Evolutionary conservation across 1,284 basidiomycete genomes (phyloP), one percentile per base, ranked within the genome.

Genomic region (Rhodotorula mucilaginosa): DNA sequence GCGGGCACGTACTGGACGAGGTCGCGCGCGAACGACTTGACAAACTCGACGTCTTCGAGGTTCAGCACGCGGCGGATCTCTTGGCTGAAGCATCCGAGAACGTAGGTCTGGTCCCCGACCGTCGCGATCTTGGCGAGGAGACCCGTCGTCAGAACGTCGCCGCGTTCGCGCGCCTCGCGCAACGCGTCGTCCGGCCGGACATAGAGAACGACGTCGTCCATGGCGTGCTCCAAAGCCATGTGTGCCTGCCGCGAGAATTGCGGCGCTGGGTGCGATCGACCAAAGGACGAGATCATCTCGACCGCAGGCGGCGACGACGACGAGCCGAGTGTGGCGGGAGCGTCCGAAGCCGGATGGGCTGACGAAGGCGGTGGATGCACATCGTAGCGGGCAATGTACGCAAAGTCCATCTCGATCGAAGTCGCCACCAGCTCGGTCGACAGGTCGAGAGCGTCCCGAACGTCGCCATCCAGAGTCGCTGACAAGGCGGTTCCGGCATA

Each of bases 381-480:
- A 52, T 71, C 67, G 49, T 68, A 58, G 21, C 67, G 54, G 54
- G 68, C 39, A 19, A 71, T 47, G 61, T 70, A 75, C 15, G 64
- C 31, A 47, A 71, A 76, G 54, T 76, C 74, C 59, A 76, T 62
- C 31, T 74, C 72, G 66, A 76, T 69, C 1, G 62, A 65, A 26
- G 71, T 70, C 58, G 64, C 69, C 51, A 76, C 60, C 58, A 76
- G 70, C 51, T 72, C 67, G 5, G 72, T 70, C 61, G 74, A 72
- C 12, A 76, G 66, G 59, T 76, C 74, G 65, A 76, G 62, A 8
- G 71, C 60, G 18, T 65, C 61, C 52, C 64, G 57, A 26, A 72
- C 21, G 16, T 71, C 71, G 54, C 54, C 15, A 0, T 74, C 51
- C 10, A 56, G 26, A 26, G 10, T 15, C 13, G 54, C 10, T 4